A percentile compares a stretch with the other conserved stretches of the same genome.
Evolutionary conservation across 192 early-diverging fungal genomes (phyloP).

Genomic region (Entophlyctis luteolus): DNA sequence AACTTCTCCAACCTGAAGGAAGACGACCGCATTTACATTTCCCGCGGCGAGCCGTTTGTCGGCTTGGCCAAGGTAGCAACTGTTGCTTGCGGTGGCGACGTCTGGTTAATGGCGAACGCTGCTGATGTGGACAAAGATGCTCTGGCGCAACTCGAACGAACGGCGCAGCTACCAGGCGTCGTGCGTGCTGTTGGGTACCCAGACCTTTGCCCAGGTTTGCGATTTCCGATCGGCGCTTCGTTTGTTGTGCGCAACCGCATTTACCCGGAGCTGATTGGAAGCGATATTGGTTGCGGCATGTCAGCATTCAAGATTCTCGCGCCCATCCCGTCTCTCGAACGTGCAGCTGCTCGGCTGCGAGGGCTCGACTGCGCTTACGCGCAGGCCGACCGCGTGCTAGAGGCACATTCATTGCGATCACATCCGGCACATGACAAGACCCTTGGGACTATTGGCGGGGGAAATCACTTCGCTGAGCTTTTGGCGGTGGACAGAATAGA

Average conservation of each 20-base stretch:
- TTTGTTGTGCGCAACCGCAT: conserved; percentile 45
- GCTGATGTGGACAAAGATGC: conserved; percentile 44
- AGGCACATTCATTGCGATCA: too few species aligned
- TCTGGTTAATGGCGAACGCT: conserved; percentile 41
- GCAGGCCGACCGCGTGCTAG: conserved; percentile 19
- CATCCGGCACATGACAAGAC: conserved; percentile 35
- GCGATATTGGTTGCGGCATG: conserved; percentile 64
- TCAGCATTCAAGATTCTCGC: conserved; percentile 33
- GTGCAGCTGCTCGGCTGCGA: conserved; percentile 34
- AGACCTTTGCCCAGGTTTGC: conserved; percentile 34
- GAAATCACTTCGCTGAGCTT: conserved; percentile 64
- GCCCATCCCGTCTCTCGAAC: conserved; percentile 20
- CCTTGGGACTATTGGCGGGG: conserved; percentile 57
- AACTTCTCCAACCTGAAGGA: conserved; percentile 30
- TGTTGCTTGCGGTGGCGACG: neutral
- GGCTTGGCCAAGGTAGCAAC: conserved; percentile 22
- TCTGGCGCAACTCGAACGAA: conserved; percentile 41
- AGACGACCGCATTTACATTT: conserved; percentile 44
- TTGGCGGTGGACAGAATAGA: conserved; percentile 35
- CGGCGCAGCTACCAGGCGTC: conserved; percentile 34
- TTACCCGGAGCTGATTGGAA: conserved; percentile 57
- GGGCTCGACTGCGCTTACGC: conserved; percentile 35
- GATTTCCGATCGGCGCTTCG: conserved; percentile 46
- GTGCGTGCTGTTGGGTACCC: conserved; percentile 1
- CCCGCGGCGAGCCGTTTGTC: conserved; percentile 50